A percentile compares a stretch with the other conserved stretches of the same genome.
Evolutionary conservation across 1,284 basidiomycete genomes (phyloP).

Genomic region (Apiotrichum domesticum): DNA sequence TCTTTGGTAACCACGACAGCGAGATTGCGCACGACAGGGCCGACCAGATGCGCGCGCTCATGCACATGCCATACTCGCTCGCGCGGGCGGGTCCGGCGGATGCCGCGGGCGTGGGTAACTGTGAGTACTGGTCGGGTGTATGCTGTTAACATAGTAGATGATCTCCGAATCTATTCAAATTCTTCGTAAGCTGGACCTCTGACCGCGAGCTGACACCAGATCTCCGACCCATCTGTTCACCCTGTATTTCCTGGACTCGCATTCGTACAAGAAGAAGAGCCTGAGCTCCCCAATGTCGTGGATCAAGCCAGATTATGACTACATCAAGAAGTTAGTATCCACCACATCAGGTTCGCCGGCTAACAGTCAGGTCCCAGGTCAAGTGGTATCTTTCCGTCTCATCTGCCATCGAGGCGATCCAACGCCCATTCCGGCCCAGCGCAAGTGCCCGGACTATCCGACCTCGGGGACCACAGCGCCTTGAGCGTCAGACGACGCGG

Average conservation of each 20-base stretch:
- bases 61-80: conserved; percentile 75
- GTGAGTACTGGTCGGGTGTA: conserved; percentile 41
- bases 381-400: conserved; percentile 82
- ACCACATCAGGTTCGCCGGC: neutral
- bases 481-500: conserved; percentile 51
- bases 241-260: conserved; percentile 89
- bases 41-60: conserved; percentile 63
- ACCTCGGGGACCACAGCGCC: conserved; percentile 4
- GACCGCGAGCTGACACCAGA: neutral
- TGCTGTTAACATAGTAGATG: conserved; percentile 51
- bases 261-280: conserved; percentile 56
- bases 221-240: conserved; percentile 82
- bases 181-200: conserved; percentile 44
- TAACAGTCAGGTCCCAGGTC: conserved; percentile 55
- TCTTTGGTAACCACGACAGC: conserved; percentile 93
- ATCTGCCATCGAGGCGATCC: conserved; percentile 60
- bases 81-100: conserved; percentile 70
- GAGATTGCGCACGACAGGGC: conserved; percentile 56
- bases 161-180: conserved; percentile 39
- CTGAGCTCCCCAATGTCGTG: conserved; percentile 33
- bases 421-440: conserved; percentile 69
- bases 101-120: conserved; percentile 81
- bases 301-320: conserved; percentile 59
- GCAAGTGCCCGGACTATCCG: neutral
- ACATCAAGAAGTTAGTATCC: conserved; percentile 53